Evolutionary conservation across 352 stramenopile species (phyloP).

Genomic region (Phytophthora capsici): DNA sequence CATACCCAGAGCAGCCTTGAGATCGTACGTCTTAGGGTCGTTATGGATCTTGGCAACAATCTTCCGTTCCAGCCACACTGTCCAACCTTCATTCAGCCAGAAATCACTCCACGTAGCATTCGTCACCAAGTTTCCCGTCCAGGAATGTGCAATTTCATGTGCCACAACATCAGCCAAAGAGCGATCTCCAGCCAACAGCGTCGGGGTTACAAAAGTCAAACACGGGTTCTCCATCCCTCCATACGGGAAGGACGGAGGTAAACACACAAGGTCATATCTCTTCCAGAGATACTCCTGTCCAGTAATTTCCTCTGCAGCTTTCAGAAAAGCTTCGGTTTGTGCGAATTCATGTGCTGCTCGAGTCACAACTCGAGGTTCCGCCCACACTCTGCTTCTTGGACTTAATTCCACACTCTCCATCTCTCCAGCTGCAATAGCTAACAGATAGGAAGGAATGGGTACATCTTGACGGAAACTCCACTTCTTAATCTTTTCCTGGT

Average conservation of each 20-base stretch:
- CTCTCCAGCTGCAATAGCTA: conserved; percentile 93
- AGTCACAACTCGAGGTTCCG: conserved; percentile 93
- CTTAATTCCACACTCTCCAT: conserved; percentile 90
- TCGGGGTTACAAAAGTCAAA: conserved; percentile 97
- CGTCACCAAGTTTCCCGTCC: conserved; percentile 97
- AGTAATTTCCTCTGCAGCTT: conserved; percentile 91
- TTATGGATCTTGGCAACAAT: conserved; percentile 85
- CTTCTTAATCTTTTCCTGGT: conserved; percentile 29
- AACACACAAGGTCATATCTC: conserved; percentile 96
- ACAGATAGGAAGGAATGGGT: conserved; percentile 94
- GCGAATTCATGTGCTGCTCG: conserved; percentile 93
- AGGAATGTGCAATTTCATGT: conserved; percentile 96
- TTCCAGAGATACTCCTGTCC: conserved; percentile 94
- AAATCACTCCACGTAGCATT: conserved; percentile 96
- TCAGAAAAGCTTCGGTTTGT: conserved; percentile 94
- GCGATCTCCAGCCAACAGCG: conserved; percentile 92
- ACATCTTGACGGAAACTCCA: conserved; percentile 90
- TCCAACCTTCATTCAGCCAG: conserved; percentile 99
- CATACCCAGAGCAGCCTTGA: conserved; percentile 55
- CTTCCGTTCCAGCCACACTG: conserved; percentile 96
- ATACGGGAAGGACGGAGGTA: conserved; percentile 94
- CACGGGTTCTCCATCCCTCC: conserved; percentile 81
- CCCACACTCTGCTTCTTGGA: conserved; percentile 88
- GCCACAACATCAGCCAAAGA: conserved; percentile 96
- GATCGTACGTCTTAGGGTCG: conserved; percentile 51